A percentile compares a stretch with the other conserved stretches of the same genome.
phyloP scores from a whole-genome alignment of 2,329 filamentous ascomycete species.

The Aspergillus melleus region DNA sequence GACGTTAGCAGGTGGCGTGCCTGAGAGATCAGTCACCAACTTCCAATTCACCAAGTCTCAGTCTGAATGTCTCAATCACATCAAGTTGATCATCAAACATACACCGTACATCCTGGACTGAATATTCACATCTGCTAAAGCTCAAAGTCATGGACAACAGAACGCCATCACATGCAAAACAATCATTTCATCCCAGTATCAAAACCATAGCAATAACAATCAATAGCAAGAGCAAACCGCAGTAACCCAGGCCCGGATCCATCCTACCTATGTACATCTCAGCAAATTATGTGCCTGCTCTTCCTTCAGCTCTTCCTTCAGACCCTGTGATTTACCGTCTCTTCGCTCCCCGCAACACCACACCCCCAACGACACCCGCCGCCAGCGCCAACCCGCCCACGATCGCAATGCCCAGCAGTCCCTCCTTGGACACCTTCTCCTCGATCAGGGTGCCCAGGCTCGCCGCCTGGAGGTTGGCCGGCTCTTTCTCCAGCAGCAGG shows the following conservation, averaged over 20 bases:
- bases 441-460: conserved; percentile 88
- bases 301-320: not conserved
- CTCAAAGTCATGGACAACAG: conserved; percentile 1
- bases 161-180: conserved; percentile 8
- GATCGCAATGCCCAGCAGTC: conserved; percentile 90
- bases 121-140: conserved; percentile 1
- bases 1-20: conserved; percentile 9
- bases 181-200: not conserved
- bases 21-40: not conserved
- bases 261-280: not conserved
- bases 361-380: conserved; percentile 86
- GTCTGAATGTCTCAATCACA: no score
- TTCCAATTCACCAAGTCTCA: no score
- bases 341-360: conserved; percentile 75
- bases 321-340: conserved; percentile 48
- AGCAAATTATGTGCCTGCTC: not conserved
- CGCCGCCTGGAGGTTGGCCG: conserved; percentile 82
- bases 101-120: no score
- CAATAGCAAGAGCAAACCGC: conserved; percentile 1
- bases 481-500: conserved; percentile 84
- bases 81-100: no score
- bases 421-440: conserved; percentile 93
- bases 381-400: conserved; percentile 89
- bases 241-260: not conserved
- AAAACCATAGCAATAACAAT: not conserved